Percentiles rank a stretch among this genome's conserved stretches.
Evolutionary conservation across 2,329 filamentous ascomycete species (phyloP).

Genomic region (Penicillium olsonii): DNA sequence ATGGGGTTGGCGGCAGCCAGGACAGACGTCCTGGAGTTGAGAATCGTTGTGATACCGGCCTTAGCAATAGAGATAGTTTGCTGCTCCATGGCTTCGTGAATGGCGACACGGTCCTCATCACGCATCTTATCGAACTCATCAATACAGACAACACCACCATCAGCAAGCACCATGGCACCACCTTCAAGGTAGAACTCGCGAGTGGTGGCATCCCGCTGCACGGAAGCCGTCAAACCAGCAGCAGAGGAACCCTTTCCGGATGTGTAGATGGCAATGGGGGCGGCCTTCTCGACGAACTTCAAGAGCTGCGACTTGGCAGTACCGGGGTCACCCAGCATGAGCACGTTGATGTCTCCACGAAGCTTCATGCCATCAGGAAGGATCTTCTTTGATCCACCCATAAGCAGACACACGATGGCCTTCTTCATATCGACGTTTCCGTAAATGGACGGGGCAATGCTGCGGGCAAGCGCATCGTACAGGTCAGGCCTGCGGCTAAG

Average conservation of each 20-base stretch:
- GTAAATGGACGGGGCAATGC: constrained; percentile 96
- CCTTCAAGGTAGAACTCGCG: constrained; percentile 98
- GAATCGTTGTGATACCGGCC: constrained; percentile 95
- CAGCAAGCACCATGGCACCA: constrained; percentile 96
- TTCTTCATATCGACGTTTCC: constrained; percentile 97
- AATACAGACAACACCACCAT: constrained; percentile 96
- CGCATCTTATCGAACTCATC: constrained; percentile 99
- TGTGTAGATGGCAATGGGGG: constrained; percentile 97
- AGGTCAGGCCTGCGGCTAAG: constrained; percentile 87
- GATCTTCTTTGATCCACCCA: constrained; percentile 97
- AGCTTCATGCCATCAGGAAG: constrained; percentile 96
- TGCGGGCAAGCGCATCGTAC: constrained; percentile 86
- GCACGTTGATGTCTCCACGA: constrained; percentile 95
- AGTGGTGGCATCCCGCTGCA: constrained; percentile 87
- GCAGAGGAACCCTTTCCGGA: constrained; percentile 98
- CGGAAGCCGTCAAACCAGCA: constrained; percentile 94
- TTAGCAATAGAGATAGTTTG: constrained; percentile 99
- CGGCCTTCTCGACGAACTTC: constrained; percentile 95
- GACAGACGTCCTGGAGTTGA: constrained; percentile 93
- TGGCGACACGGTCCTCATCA: constrained; percentile 94
- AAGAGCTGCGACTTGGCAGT: constrained; percentile 96
- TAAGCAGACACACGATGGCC: constrained; percentile 86
- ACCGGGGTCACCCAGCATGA: constrained; percentile 94
- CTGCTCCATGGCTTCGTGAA: constrained; percentile 99
- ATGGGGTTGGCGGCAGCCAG: constrained; percentile 95